phyloP scores from a whole-genome alignment of 345 rosid species.

The Populus pruinosa region DNA sequence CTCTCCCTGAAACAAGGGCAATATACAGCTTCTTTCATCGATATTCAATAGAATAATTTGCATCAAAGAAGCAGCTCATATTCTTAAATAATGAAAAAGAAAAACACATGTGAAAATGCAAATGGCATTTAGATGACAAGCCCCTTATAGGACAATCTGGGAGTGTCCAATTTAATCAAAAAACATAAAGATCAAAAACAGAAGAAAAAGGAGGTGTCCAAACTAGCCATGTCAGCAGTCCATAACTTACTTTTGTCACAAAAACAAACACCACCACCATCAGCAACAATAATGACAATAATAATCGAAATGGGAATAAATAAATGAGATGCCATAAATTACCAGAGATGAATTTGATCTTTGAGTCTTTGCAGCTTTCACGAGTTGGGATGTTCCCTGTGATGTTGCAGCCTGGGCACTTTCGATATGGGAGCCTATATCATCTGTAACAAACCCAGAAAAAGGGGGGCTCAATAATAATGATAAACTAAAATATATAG shows the following conservation, averaged over 20 bases:
- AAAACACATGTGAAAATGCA: background rate
- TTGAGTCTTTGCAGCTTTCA: slow-evolving; percentile 77
- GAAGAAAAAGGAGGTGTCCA: background rate
- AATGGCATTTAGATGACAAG: background rate
- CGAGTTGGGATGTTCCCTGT: slow-evolving; percentile 74
- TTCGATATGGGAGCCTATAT: slow-evolving; percentile 70
- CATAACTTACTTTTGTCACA: background rate
- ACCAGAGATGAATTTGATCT: slow-evolving; percentile 93
- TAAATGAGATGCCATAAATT: slow-evolving; percentile 11
- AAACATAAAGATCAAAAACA: background rate
- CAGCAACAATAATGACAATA: background rate
- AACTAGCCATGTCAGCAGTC: background rate
- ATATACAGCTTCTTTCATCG: background rate
- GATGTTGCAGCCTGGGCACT: slow-evolving; percentile 68
- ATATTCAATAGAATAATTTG: background rate
- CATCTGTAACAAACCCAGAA: slow-evolving; percentile 50
- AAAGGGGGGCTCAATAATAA: background rate
- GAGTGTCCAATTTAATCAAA: background rate
- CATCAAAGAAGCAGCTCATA: background rate
- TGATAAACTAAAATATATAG: background rate
- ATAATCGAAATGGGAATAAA: background rate
- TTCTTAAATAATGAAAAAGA: background rate
- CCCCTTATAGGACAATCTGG: background rate
- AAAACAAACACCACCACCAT: background rate
- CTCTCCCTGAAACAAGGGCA: background rate